Base-by-base conservation (phyloP, 306 rosid genomes). In the Fragaria ananassa region DNA sequence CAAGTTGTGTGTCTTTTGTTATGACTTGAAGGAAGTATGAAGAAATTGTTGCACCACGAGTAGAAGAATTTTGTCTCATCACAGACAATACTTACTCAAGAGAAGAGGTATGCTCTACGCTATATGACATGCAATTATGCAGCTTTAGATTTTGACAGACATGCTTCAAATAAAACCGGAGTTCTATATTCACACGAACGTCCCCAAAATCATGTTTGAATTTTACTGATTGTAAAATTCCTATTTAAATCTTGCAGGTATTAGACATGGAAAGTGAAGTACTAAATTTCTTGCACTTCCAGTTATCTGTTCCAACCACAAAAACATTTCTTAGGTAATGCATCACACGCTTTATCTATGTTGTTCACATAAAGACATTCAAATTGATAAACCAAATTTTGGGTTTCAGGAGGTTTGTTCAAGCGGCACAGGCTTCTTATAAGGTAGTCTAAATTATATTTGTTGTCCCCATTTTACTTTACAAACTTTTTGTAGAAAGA, bases 301-400 rank as follows among this genome's bases (percentile, higher is more conserved):
- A 91, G 35, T 74, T 93, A 79, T 86, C 93, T 42, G 89, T 91
- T 76, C 98, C 98, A 5, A 88, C 96, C 66, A 78, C 88, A 69
- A 91, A 93, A 90, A 85, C 98, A 68, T 93, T 93, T 86, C 93
- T 93, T 70, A 87, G 98, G 98, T 93, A 84, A 68, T 78, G 75
- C 76, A 56, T 74, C 12, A 57, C 47, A 10, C n/a, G 27, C 47
- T 68, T 19, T 45, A 44, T 64, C 70, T 34, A 17, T 13, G 13
- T 49, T 17, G 60, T 78, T 56, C 46, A 37, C 29, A 76, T 71
- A 54, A 31, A 35, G 8, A 67, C 67, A 76, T 41, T 63, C 54
- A 37, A 34, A 65, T 35, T 7, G 14, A 65, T 60, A 70, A 85
- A 67, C 70, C 18, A 18, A 25, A 15, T 51, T 71, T 81, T 56